Evolutionary conservation across 768 basidiomycete genomes (phyloP), one percentile per base, ranked within the genome.

Genomic region (Sporobolomyces roseus): DNA sequence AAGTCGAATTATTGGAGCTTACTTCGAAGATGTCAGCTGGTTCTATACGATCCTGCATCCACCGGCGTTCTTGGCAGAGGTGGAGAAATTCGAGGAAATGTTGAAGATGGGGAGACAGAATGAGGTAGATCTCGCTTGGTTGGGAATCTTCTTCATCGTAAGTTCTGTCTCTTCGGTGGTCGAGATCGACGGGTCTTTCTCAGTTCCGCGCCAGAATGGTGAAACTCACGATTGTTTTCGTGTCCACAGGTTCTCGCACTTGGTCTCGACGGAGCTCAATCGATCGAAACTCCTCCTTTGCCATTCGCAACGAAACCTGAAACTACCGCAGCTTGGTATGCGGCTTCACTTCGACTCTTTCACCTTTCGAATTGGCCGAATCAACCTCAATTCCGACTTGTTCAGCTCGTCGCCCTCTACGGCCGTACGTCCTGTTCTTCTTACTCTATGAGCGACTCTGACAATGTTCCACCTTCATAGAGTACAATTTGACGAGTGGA

Each of bases 341-440:
- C 62, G 3, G 62, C 58, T 1, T 43, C 67, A 2, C 43, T 64
- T 13, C 36, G 67, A 25, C 27, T 63, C 4, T 59, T 69, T 41
- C 43, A 63, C 30, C 51, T 69, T n/a, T 58, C 62, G 23, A 58
- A 64, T 33, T 64, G 56, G 56, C 56, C 50, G 9, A 48, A 45
- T 16, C 30, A 33, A 6, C 66, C 66, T 21, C 66, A 68, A 25
- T 56, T 58, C 27, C 54, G 66, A 1, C 30, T 50, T 0, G 30
- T 63, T 23, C 49, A 61, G 41, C 30, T 48, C 13, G 46, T 45
- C 14, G 32, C 51, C 3, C 43, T 51, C 19, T 56, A 30, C 25
- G 51, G 58, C 36, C 59, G 58, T 61, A 35, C n/a, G 52, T 23
- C 8, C 8, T 36, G 21, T 36, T 10, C 16, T 19, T 2, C 36